Evolutionary conservation across 2,329 filamentous ascomycete genomes (phyloP), one percentile per base, ranked within the genome.

Genomic region (Fusarium kyushuense): DNA sequence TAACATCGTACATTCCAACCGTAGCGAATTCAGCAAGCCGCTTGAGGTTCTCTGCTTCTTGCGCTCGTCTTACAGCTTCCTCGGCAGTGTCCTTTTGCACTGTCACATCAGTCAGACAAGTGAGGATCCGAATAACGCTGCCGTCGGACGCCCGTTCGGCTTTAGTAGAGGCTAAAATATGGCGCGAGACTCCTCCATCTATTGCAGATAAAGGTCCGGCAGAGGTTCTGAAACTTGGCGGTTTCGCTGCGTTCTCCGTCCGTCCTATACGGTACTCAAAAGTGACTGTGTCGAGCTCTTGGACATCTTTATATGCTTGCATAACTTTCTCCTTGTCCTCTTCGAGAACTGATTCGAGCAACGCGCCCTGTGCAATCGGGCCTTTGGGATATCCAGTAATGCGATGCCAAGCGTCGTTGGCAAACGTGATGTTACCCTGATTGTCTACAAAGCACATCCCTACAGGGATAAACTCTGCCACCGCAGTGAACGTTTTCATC

Each of bases 381-480:
- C 76, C 78, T 63, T 69, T 76, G 36, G 80, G 75, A 46, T 81
- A 79, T 2, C 84, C 83, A 2, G 83, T 85, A 35, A 87, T 85
- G 38, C 81, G 80, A 69, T 84, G 82, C 81, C 84, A 93, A 11
- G 89, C 87, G 49, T 91, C 86, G 72, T 94, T 94, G 62, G 89
- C 90, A 74, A 90, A 93, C 1, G 85, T 87, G 58, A 93, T 86
- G 38, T 86, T 84, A 14, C 90, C 91, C 48, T 84, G 80, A 3
- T 84, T 82, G 72, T 91, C 86, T 13, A 89, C 87, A 60, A 93
- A 91, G 72, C 90, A 92, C 79, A 93, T 89, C 19, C 91, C 91
- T 2, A 92, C 88, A 0, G 91, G 91, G 3, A 91, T 89, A 52
- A 92, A 89, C 70, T 92, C 90, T 3, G 90, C 89, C 78, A 93